Conservation (phyloP, 306 rosid genomes). For the Dalbergia oliveri region DNA sequence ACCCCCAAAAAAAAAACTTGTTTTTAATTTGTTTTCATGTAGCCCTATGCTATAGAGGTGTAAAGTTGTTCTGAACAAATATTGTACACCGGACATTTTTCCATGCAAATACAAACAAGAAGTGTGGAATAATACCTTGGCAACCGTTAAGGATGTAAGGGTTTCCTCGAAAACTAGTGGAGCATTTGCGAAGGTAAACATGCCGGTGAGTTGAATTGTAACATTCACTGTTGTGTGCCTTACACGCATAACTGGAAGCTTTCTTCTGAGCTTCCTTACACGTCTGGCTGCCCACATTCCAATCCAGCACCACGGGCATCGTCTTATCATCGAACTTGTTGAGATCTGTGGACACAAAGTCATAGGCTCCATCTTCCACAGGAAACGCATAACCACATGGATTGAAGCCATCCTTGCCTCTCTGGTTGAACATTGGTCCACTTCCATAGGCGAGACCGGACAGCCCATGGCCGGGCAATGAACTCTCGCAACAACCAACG, state of each 20-base stretch:
- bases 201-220: background rate
- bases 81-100: no score
- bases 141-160: constrained; percentile 32
- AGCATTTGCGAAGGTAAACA: constrained; percentile 55
- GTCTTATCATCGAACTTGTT: background rate
- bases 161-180: constrained; percentile 19
- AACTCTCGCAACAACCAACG: constrained; percentile 53
- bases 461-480: constrained; percentile 34
- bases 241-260: constrained; percentile 31
- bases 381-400: no score
- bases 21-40: no score
- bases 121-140: background rate
- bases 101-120: no score
- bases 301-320: background rate
- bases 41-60: no score
- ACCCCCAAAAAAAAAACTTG: no score
- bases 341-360: background rate
- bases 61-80: no score
- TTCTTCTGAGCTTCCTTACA: background rate
- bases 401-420: background rate
- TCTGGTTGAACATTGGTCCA: background rate
- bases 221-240: constrained; percentile 33
- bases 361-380: background rate
- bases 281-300: background rate
- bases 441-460: fast-evolving